Conservation (phyloP, 2,329 filamentous ascomycete species). For the Fusarium denticulatum region DNA sequence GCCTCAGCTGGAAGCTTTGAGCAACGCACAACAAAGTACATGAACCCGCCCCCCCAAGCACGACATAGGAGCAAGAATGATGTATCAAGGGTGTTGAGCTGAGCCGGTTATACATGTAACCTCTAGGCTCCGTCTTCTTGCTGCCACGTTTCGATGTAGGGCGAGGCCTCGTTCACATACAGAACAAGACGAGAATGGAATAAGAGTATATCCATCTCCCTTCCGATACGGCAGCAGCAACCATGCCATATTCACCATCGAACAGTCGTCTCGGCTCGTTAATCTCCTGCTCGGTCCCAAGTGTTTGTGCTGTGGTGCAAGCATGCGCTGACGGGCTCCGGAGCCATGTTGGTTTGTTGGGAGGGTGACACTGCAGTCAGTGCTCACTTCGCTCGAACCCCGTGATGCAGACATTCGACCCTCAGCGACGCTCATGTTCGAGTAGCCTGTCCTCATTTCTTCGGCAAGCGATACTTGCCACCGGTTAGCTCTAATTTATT, state of each 20-base stretch:
- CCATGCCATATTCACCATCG: not conserved
- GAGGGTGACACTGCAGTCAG: conserved; percentile 27
- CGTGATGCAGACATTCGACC: conserved; percentile 3
- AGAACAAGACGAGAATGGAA: not conserved
- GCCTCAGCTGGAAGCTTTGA: conserved; percentile 16
- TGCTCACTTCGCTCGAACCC: conserved; percentile 16
- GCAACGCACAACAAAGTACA: conserved; percentile 27
- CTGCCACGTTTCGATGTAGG: not conserved
- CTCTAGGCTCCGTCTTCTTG: not conserved
- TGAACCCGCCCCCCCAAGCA: conserved; percentile 21
- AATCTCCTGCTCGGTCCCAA: conserved; percentile 1
- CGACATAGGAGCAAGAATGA: conserved; percentile 23
- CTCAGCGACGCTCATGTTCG: not conserved
- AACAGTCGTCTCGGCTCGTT: not conserved
- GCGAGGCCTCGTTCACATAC: not conserved
- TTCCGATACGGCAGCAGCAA: not conserved
- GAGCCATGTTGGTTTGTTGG: conserved; percentile 5
- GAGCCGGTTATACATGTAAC: not conserved
- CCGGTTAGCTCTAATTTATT: conserved; percentile 75
- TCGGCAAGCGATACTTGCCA: conserved; percentile 74
- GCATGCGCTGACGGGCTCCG: conserved; percentile 9
- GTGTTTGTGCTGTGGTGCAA: conserved; percentile 16
- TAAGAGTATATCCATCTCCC: conserved; percentile 1
- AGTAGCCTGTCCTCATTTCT: conserved; percentile 56
- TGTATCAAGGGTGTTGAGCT: not conserved